Evolutionary conservation across 2,329 filamentous ascomycete species (phyloP), one percentile per base, ranked within the genome.

Genomic region (Septoria petroselini): DNA sequence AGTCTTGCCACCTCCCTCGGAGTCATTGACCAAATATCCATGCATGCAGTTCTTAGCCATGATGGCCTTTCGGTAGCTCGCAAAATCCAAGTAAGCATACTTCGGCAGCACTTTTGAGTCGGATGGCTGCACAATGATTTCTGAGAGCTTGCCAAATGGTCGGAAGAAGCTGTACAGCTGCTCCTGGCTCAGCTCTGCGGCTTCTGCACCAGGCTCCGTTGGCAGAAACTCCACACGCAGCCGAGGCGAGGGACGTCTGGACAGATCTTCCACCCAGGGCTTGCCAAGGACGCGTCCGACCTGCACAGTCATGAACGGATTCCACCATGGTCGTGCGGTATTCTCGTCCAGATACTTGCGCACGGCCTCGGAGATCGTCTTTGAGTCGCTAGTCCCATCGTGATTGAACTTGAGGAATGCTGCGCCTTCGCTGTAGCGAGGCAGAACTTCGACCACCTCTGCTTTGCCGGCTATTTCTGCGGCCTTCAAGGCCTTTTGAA

Each of bases 11-110:
- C 88, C 88, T 3, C 87, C 88, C 33, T 80, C 74, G 4, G 68
- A 68, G 60, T 89, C 84, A 0, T 76, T 68, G 1, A 95, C 81
- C 2, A 84, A 75, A 53, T 86, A 86, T 0, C 91, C 91, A 67
- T 98, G 93, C 71, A 96, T 78, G 63, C 91, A 97, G 62, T 95
- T 95, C 60, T 88, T 85, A 0, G 91, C 90, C 81, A 93, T 89
- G 48, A 94, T 85, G 5, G 90, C 85, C 62, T 87, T 85, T 29
- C 86, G 79, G 11, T 86, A 76, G 6, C 80, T 76, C 1, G 81
- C 76, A 62, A 93, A 97, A 63, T 90, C 86, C 17, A 97, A 70
- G 45, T 83, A 81, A 0, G 91, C 90, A 68, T 82, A 95, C 61
- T 83, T 84, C 0, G 93, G 91, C 2, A 86, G 64, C 1, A 89